Percentiles rank a stretch among this genome's conserved stretches.
phyloP scores from a whole-genome alignment of 2,329 filamentous ascomycete species.

The Coleophoma cylindrospora region DNA sequence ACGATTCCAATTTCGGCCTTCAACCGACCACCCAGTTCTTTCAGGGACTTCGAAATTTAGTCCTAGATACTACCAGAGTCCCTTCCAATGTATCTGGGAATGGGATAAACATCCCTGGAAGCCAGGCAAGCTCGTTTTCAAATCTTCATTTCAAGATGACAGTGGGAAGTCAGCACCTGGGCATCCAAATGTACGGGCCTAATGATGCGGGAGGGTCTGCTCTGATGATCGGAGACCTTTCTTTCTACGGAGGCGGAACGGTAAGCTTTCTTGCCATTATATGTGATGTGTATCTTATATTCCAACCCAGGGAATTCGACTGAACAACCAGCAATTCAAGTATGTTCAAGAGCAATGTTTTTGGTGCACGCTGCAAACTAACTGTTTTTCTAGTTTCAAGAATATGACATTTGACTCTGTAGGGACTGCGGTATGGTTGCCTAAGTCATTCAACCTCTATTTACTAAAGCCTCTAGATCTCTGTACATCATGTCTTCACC shows the following conservation, averaged over 20 bases:
- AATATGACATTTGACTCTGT: conserved; percentile 1
- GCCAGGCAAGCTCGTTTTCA: background rate
- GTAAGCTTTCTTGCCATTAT: background rate
- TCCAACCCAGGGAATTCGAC: background rate
- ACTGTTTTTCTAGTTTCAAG: background rate
- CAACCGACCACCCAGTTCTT: conserved; percentile 1
- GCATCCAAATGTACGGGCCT: conserved; percentile 1
- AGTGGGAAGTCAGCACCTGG: background rate
- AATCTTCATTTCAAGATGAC: background rate
- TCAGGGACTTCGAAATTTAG: background rate
- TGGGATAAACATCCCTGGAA: conserved; percentile 1
- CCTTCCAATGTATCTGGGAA: background rate
- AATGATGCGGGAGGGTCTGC: background rate
- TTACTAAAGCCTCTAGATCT: background rate
- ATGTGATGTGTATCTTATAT: background rate
- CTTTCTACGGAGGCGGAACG: background rate
- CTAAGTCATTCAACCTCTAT: background rate
- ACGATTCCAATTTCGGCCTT: background rate
- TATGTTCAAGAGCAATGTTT: background rate
- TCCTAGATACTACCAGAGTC: background rate
- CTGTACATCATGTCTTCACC: background rate
- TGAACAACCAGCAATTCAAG: background rate
- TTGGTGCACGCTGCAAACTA: background rate
- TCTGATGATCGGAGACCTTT: background rate
- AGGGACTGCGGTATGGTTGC: background rate